Base-by-base conservation (phyloP, 2,329 filamentous ascomycete genomes). In the Pseudocercospora eumusae region DNA sequence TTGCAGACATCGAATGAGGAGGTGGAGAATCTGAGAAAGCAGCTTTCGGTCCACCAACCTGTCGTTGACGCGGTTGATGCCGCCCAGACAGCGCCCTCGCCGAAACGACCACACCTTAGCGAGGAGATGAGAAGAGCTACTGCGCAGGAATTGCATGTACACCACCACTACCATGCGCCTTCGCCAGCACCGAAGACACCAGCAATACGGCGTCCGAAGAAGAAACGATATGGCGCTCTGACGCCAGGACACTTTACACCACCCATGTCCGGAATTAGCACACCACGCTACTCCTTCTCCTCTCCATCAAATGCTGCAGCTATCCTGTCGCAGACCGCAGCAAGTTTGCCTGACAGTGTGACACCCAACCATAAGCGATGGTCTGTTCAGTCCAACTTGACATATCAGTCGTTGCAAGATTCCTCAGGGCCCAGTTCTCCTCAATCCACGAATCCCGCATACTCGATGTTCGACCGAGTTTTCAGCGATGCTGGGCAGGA, bases 1-100 rank as follows among this genome's bases (percentile, higher is more conserved):
- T 82, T 99, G 21, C 84, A 92, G 71, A 92, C 86, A 73, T 96
- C 93, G 2, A 96, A 98, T 71, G 91, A 96, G 70, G 93, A 99
- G 77, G 95, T 98, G 2, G 92, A 96, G 74, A 85, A 84, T 47
- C 78, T 99, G 20, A 84, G 93, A 25, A 91, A 96, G 64, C 91
- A 96, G 74, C 81, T 98, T 25, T 76, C 89, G 64, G 84, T 86
- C 52, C 92, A 96, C 72, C 91, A 95, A 69, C 91, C 91, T 7
- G 70, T 90, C 3, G 76, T 82, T 8, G 70, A 67, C 5, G 76
- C 80, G 2, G 66, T 67, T 40, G 66, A 70, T 23, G 61, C 64
- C 20, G 66, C 68, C n/a, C 58, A 66, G 23, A 23, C 61, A 11
- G 60, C 59, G 15, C 53, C 53, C 6, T 54, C 60, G 23, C 31